These are phyloP conservation scores for Medicago ruthenica DNA, from an alignment of 306 rosid species.

Conservation along the genomic window DNA sequence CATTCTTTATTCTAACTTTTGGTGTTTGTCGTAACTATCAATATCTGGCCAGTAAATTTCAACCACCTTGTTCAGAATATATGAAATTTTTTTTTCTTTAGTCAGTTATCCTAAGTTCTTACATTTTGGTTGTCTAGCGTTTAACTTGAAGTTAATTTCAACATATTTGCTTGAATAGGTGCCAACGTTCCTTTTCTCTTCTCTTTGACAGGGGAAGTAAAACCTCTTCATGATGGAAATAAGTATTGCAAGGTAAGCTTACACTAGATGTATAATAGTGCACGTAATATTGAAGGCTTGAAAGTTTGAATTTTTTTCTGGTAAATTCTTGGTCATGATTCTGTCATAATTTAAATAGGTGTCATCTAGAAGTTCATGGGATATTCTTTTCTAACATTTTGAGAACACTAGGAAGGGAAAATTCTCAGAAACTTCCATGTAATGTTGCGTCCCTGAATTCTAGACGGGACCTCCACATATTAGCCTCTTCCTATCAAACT, in stretches of 20 bases:
- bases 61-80: slow-evolving; percentile 24
- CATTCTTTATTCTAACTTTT: slow-evolving; percentile 26
- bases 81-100: slow-evolving; percentile 15
- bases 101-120: neutral
- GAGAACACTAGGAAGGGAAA: slow-evolving; percentile 46
- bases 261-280: neutral
- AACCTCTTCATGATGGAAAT: slow-evolving; percentile 45
- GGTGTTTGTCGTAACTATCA: slow-evolving; percentile 5
- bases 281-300: slow-evolving; percentile 14
- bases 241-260: slow-evolving; percentile 49
- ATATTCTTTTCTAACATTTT: slow-evolving; percentile 45
- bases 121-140: slow-evolving; percentile 22
- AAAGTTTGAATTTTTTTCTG: neutral
- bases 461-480: slow-evolving; percentile 36
- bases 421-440: slow-evolving; percentile 25
- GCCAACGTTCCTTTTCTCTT: slow-evolving; percentile 23
- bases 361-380: slow-evolving; percentile 46
- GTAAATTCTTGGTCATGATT: slow-evolving; percentile 1
- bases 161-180: slow-evolving; percentile 13
- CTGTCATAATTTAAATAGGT: slow-evolving; percentile 42
- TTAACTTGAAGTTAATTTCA: slow-evolving; percentile 4
- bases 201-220: slow-evolving; percentile 38
- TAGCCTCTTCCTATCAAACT: slow-evolving; percentile 43
- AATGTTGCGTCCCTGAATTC: slow-evolving; percentile 30
- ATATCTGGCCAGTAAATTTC: slow-evolving; percentile 7